These are phyloP conservation scores for Dothideomycetidae sp. DNA, from an alignment of 2,329 filamentous ascomycete species.

Conservation along the genomic window DNA sequence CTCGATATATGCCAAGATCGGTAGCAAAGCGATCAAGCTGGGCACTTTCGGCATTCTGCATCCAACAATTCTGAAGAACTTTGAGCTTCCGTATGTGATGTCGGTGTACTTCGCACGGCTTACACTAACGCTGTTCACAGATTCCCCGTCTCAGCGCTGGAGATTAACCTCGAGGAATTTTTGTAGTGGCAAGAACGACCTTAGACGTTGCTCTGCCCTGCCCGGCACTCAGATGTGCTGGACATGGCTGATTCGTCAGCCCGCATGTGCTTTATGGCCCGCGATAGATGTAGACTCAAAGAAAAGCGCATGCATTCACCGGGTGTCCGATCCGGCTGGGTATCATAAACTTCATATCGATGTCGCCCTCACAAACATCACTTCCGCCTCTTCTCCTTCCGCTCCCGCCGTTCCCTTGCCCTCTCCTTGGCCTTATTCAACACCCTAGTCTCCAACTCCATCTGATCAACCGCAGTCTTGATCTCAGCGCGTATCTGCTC, in stretches of 20 bases:
- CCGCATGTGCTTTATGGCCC: too few relatives aligned
- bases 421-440: slow-evolving; percentile 28
- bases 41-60: slow-evolving; percentile 91
- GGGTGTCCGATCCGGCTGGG: too few relatives aligned
- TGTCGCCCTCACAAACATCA: neutral
- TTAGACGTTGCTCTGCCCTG: too few relatives aligned
- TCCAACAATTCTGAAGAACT: slow-evolving; percentile 83
- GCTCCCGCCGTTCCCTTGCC: slow-evolving; percentile 23
- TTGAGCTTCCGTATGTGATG: slow-evolving; percentile 53
- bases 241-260: too few relatives aligned
- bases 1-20: slow-evolving; percentile 64
- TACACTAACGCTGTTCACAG: slow-evolving; percentile 22
- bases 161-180: slow-evolving; percentile 90
- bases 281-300: neutral
- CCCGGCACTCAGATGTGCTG: too few relatives aligned
- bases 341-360: neutral
- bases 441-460: slow-evolving; percentile 32
- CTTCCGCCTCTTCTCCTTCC: slow-evolving; percentile 19
- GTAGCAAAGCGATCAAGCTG: slow-evolving; percentile 55
- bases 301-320: neutral
- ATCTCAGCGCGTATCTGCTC: slow-evolving; percentile 30
- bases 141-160: slow-evolving; percentile 83
- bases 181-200: too few relatives aligned
- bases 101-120: slow-evolving; percentile 27
- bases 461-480: slow-evolving; percentile 29